Evolutionary conservation across 2,329 filamentous ascomycete genomes (phyloP).

Genomic region (Neopestalotiopsis rosae): DNA sequence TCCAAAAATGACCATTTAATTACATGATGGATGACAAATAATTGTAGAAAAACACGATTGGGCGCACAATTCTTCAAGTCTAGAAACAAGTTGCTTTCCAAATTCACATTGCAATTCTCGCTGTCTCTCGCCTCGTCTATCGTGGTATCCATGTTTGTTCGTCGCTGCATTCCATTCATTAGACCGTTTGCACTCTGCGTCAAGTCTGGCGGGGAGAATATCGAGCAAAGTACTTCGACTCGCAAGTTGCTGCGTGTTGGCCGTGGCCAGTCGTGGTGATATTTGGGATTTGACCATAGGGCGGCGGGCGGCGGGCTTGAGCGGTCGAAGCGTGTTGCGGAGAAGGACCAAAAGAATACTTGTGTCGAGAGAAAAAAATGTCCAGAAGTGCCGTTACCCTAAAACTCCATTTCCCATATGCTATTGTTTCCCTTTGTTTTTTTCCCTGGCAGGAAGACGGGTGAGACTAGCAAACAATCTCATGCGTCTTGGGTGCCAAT

Average conservation of each 20-base stretch:
- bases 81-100: background rate
- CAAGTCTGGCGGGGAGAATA: background rate
- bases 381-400: background rate
- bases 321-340: background rate
- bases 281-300: no score
- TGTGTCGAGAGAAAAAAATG: background rate
- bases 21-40: background rate
- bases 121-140: slow-evolving; percentile 1
- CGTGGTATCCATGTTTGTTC: background rate
- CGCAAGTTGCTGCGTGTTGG: background rate
- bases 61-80: background rate
- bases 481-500: background rate
- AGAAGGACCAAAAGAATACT: background rate
- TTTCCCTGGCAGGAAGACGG: background rate
- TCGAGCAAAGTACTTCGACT: no score
- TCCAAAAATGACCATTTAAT: background rate
- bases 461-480: background rate
- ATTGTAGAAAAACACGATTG: background rate
- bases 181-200: background rate
- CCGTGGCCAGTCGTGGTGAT: no score
- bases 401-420: background rate
- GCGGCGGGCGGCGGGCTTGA: background rate
- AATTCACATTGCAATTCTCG: background rate
- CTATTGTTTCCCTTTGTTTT: background rate
- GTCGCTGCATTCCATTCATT: background rate